Percentiles rank a stretch among this genome's conserved stretches.
phyloP scores from a whole-genome alignment of 805 yeast species.

The Suhomyces xylopsoci region DNA sequence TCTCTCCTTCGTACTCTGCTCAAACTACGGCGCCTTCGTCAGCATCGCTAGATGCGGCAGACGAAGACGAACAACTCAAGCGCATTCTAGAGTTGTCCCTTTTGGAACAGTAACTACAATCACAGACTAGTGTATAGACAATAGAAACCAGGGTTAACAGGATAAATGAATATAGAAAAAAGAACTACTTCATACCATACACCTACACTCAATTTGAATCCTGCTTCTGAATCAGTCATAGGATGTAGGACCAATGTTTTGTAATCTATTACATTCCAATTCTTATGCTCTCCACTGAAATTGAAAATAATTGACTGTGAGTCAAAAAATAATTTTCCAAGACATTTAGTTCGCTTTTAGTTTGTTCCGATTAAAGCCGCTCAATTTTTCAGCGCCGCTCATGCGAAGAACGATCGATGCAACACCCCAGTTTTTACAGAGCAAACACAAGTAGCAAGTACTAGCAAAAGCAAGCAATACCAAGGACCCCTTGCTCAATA shows the following conservation, averaged over 20 bases:
- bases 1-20: neutral
- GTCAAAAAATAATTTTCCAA: neutral
- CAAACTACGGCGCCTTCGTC: neutral
- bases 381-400: neutral
- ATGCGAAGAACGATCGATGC: neutral
- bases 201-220: too few species aligned
- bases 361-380: neutral
- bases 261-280: too few species aligned
- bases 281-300: too few species aligned
- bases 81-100: conserved; percentile 20
- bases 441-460: neutral
- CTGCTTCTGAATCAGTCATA: too few species aligned
- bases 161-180: too few species aligned
- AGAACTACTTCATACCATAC: neutral
- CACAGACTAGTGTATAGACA: neutral
- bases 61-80: conserved; percentile 16
- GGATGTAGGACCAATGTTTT: too few species aligned
- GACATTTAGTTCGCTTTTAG: neutral
- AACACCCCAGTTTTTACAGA: neutral
- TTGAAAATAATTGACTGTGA: neutral
- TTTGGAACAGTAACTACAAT: conserved; percentile 11
- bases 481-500: neutral
- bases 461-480: neutral
- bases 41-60: conserved; percentile 1
- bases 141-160: neutral